Base-by-base conservation (phyloP, 371 early-diverging fungal genomes). In the Actinomortierella wolfii region DNA sequence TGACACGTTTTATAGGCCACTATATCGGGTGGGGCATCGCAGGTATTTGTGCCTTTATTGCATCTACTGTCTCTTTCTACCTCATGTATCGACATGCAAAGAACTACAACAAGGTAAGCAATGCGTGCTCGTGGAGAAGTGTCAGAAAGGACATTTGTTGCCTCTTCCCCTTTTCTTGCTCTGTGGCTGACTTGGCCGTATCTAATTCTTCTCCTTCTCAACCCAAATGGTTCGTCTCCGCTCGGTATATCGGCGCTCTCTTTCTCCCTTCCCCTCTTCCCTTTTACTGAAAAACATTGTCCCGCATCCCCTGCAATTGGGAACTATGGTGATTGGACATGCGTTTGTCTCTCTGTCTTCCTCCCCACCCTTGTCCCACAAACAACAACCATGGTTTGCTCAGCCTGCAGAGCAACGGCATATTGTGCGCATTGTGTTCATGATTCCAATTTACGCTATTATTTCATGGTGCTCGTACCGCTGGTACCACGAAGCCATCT, bases 391-490 rank as follows among this genome's bases (percentile, higher is more conserved):
- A 15, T 44, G 20, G 13, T 3, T 18, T 23, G 15, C 15, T 4
- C 45, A n/a, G 76, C 60, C 80, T 17, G 17, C 68, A 58, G 73
- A 87, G 54, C 88, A 88, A 68, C 81, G 87, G 20, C 82, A 84
- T 52, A 83, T 89, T 21, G 81, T 87, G 58, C 80, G 89, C 40
- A 87, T 90, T 40, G 73, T 86, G 18, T 73, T 89, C 18, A 86
- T 91, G 83, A 85, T 90, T 50, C 90, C 92, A 0, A 77, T 91
- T 47, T 92, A 91, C 75, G 65, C 89, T 45, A 59, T 89, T 48
- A 79, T 84, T 42, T 86, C 89, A 3, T 84, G 77, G 59, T 71
- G 88, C 52, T 76, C 86, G 44, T 89, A 84, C 75, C 80, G 84
- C 20, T 86, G 83, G 73, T 84, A 84, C 65, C 73, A 78, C 54